These are phyloP conservation scores for Aspergillus sclerotiicarbonarius DNA, from an alignment of 495 filamentous ascomycete species.

Conservation along the genomic window DNA sequence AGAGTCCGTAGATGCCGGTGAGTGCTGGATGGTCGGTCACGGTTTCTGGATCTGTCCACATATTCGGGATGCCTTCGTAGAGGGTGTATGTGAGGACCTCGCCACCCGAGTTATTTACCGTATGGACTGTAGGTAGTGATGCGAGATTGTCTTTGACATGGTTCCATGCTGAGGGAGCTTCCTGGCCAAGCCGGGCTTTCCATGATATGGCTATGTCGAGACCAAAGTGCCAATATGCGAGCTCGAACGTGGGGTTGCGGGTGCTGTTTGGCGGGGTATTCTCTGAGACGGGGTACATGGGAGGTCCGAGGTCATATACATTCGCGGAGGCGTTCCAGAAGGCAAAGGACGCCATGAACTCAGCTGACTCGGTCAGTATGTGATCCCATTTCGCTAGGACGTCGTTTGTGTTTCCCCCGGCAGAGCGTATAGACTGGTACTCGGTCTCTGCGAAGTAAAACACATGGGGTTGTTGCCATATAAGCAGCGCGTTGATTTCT, in stretches of 20 bases:
- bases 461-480: conserved; percentile 22
- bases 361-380: conserved; percentile 11
- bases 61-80: conserved; percentile 19
- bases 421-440: conserved; percentile 5
- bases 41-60: conserved; percentile 15
- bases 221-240: conserved; percentile 21
- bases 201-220: conserved; percentile 14
- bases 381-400: conserved; percentile 16
- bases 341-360: conserved; percentile 19
- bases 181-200: conserved; percentile 12
- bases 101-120: neutral
- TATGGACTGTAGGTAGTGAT: conserved; percentile 9
- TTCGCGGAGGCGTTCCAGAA: conserved; percentile 20
- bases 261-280: conserved; percentile 20
- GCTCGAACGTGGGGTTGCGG: conserved; percentile 20
- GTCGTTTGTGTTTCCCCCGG: neutral
- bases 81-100: conserved; percentile 16
- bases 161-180: conserved; percentile 9
- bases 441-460: conserved; percentile 20
- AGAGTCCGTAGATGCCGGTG: conserved; percentile 16
- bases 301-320: conserved; percentile 20
- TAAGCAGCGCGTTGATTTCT: conserved; percentile 18
- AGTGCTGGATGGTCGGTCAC: conserved; percentile 16
- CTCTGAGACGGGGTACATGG: conserved; percentile 21
- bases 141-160: conserved; percentile 18